Evolutionary conservation across 2,329 filamentous ascomycete genomes (phyloP).

Genomic region (Ceratocystiopsis sp.): DNA sequence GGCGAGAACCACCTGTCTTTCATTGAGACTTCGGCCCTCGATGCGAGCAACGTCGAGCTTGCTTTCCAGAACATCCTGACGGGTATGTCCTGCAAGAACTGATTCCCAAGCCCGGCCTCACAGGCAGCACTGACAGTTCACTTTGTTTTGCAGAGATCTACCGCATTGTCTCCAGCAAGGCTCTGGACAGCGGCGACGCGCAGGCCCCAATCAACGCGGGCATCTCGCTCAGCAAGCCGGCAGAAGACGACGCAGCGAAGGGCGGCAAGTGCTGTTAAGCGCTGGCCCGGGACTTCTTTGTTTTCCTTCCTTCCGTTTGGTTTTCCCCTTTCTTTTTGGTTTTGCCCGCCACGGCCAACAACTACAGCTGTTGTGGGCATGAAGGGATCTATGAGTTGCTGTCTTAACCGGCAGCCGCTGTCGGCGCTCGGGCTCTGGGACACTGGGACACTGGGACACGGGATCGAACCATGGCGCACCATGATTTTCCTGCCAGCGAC

Average conservation of each 20-base stretch:
- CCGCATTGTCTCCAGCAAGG: conserved; percentile 96
- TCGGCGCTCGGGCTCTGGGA: too few species aligned
- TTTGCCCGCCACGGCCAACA: neutral
- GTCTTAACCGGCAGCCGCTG: too few species aligned
- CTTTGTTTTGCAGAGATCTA: conserved; percentile 68
- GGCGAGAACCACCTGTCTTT: conserved; percentile 97
- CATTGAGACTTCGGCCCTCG: conserved; percentile 96
- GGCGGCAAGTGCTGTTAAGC: conserved; percentile 62
- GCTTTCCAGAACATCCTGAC: conserved; percentile 99
- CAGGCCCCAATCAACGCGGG: conserved; percentile 67
- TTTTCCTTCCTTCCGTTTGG: too few species aligned
- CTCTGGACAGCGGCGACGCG: conserved; percentile 75
- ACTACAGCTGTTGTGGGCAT: too few species aligned
- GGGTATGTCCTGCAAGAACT: conserved; percentile 37
- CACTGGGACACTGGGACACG: conserved; percentile 4
- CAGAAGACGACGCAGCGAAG: conserved; percentile 60
- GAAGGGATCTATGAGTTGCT: too few species aligned
- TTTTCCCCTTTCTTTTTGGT: neutral
- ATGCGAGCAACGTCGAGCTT: conserved; percentile 97
- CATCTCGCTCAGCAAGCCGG: conserved; percentile 74
- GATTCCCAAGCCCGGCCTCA: neutral
- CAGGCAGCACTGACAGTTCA: neutral
- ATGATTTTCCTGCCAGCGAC: conserved; percentile 4
- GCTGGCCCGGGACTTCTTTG: too few species aligned
- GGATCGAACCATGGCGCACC: conserved; percentile 5